Evolutionary conservation across 441 rosid species (phyloP).

Genomic region (Gossypium trilobum): DNA sequence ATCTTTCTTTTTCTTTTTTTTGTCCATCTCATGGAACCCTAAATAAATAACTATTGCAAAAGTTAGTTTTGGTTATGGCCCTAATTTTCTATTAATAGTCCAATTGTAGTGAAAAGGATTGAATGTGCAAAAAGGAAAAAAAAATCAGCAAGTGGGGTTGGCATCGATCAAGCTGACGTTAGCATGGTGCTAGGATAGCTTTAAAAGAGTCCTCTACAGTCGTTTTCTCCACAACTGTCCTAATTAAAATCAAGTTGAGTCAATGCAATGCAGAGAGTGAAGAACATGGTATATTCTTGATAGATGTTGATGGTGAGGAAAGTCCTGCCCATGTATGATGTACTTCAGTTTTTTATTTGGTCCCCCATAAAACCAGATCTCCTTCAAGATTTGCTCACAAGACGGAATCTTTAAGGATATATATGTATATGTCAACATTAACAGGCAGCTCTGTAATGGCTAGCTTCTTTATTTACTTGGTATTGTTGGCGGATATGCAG

Average conservation of each 20-base stretch:
- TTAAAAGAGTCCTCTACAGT: background rate
- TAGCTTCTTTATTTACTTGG: background rate
- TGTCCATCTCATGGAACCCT: background rate
- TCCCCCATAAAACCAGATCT: background rate
- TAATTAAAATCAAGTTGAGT: background rate
- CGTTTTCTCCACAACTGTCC: background rate
- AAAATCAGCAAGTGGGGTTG: background rate
- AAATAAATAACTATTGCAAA: background rate
- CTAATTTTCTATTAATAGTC: background rate
- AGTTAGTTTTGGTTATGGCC: background rate
- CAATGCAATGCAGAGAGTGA: background rate
- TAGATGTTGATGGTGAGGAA: background rate
- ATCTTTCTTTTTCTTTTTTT: background rate
- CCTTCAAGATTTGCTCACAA: constrained; percentile 4
- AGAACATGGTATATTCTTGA: background rate
- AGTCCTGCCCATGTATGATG: background rate
- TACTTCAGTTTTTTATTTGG: background rate
- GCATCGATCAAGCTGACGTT: background rate
- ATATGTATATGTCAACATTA: background rate
- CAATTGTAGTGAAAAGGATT: constrained; percentile 4
- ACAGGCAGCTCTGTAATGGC: background rate
- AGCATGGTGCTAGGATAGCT: constrained; percentile 3
- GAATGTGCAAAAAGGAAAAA: background rate
- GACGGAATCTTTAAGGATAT: background rate
- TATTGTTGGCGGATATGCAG: background rate